Evolutionary conservation across 306 rosid genomes (phyloP), one percentile per base, ranked within the genome.

Genomic region (Boehmeria nivea): DNA sequence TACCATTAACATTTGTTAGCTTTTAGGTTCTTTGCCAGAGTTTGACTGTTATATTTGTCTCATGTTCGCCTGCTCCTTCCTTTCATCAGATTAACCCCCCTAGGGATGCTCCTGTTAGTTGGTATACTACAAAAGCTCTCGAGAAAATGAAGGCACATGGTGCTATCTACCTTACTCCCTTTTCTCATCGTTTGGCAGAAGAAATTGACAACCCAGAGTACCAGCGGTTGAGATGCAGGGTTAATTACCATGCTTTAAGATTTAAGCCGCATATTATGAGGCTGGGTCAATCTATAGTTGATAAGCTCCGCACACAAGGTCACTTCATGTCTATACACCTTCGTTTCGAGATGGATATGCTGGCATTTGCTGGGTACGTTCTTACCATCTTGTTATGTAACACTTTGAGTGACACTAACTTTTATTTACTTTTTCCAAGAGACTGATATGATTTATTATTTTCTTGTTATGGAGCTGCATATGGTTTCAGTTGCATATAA

Each of bases 281-380:
- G 80, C 65, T 91, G 65, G 83, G 99, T 67, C 84, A 87, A 73
- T 84, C 94, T 39, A 91, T 91, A 67, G 89, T 87, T 44, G 95
- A 91, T 60, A 91, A 91, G 78, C 95, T 91, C 37, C 93, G 95
- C 3, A 59, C 84, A 65, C 86, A 85, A 77, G 96, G 96, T 40
- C 89, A 78, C 75, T 91, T 81, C 72, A 87, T 91, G 81, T 91
- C 99, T 57, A 91, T 91, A 64, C 96, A 91, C 70, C 99, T 91
- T 77, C 87, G 95, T 60, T 91, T 91, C 70, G 99, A 91, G 83
- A 87, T 91, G 96, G 99, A 91, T 75, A 91, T 91, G 99, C 62
- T 87, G 83, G 78, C 99, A 72, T 91, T 91, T 81, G 99, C 99
- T 50, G 99, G 99, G 96, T 91, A 85, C 49, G 87, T 45, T 42